These are phyloP conservation scores for Testicularia cyperi DNA, from an alignment of 1,284 basidiomycete genomes.

Conservation along the genomic window DNA sequence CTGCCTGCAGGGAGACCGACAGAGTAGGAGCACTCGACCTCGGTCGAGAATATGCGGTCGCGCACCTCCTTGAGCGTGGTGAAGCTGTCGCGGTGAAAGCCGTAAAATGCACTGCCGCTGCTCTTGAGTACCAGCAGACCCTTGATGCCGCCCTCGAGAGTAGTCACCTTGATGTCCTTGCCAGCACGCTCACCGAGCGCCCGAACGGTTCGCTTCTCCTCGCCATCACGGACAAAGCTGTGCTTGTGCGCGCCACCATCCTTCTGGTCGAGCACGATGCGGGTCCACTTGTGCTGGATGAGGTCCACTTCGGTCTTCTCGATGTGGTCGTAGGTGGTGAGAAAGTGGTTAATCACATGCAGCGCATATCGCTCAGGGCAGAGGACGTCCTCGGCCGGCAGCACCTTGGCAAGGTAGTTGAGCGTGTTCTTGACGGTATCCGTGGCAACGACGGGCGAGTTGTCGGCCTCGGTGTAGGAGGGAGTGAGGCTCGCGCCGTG, in stretches of 20 bases:
- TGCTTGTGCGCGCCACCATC: constrained; percentile 69
- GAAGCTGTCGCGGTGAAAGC: constrained; percentile 81
- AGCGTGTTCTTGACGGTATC: constrained; percentile 84
- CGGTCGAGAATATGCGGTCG: constrained; percentile 57
- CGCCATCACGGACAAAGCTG: constrained; percentile 83
- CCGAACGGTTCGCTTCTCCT: constrained; percentile 76
- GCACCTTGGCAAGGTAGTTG: constrained; percentile 63
- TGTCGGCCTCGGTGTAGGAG: constrained; percentile 45
- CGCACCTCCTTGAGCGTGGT: constrained; percentile 69
- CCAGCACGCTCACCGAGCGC: constrained; percentile 66
- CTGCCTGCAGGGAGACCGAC: constrained; percentile 26
- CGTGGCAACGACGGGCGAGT: constrained; percentile 53
- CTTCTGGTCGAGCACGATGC: constrained; percentile 67
- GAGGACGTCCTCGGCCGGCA: constrained; percentile 32
- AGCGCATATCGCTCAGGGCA: constrained; percentile 80
- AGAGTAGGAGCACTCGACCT: constrained; percentile 51
- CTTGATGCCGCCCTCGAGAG: constrained; percentile 43
- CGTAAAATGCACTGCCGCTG: constrained; percentile 80
- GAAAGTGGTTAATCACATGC: constrained; percentile 80
- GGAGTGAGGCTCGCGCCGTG: constrained; percentile 37
- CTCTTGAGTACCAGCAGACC: constrained; percentile 75
- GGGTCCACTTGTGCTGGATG: constrained; percentile 80
- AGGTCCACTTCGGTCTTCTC: constrained; percentile 74
- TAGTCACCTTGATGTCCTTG: constrained; percentile 57
- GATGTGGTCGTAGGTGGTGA: constrained; percentile 76